phyloP scores from a whole-genome alignment of 2,329 filamentous ascomycete genomes.

The Colletotrichum higginsianum region DNA sequence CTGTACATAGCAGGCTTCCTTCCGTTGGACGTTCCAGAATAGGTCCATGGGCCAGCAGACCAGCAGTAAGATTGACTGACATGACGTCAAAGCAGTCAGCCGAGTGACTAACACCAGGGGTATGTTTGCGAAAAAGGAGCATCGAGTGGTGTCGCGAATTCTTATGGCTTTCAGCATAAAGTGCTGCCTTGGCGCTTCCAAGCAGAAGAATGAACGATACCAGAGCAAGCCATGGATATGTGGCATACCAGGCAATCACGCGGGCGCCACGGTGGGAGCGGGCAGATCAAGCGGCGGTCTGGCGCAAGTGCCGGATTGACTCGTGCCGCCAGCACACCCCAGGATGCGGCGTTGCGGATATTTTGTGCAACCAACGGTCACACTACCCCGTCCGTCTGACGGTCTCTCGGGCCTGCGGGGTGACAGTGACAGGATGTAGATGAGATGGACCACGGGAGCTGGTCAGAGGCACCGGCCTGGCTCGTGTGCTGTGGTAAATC shows the following conservation, averaged over 20 bases:
- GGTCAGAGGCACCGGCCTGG: slow-evolving; percentile 15
- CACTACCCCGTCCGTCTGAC: slow-evolving; percentile 15
- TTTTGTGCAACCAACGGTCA: slow-evolving; percentile 23
- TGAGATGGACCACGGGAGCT: slow-evolving; percentile 26
- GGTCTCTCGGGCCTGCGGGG: background rate
- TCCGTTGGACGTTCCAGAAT: slow-evolving; percentile 11
- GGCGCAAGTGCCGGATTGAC: slow-evolving; percentile 34
- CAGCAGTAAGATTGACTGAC: background rate
- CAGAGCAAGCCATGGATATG: slow-evolving; percentile 23
- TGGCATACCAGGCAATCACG: slow-evolving; percentile 23
- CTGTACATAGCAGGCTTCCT: slow-evolving; percentile 5
- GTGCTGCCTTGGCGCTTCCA: slow-evolving; percentile 19
- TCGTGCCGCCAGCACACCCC: slow-evolving; percentile 35
- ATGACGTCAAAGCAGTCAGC: slow-evolving; percentile 36
- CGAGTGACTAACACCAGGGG: slow-evolving; percentile 6
- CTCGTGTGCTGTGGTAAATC: slow-evolving; percentile 24
- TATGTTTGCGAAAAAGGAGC: background rate
- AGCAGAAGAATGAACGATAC: background rate
- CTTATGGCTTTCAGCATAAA: slow-evolving; percentile 13
- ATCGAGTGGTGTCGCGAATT: background rate
- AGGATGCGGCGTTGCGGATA: slow-evolving; percentile 23
- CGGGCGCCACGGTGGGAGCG: slow-evolving; percentile 17
- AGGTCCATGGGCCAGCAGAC: slow-evolving; percentile 15
- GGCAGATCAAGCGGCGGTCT: slow-evolving; percentile 34
- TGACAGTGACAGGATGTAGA: background rate